Evolutionary conservation across 495 filamentous ascomycete genomes (phyloP).

Genomic region (Neurospora sp.): DNA sequence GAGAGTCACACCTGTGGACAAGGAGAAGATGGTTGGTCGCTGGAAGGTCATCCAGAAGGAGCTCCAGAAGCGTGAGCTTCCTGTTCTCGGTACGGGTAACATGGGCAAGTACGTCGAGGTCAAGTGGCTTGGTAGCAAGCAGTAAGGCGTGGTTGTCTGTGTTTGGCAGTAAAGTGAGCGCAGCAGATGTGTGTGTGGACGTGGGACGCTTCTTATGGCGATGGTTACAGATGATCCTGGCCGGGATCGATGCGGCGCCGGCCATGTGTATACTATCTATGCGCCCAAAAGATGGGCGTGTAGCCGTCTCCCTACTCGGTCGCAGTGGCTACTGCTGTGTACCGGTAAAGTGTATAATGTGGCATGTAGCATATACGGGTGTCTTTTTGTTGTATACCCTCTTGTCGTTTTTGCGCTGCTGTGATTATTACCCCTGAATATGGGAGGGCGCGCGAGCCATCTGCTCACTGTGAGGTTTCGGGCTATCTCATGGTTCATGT

Average conservation of each 20-base stretch:
- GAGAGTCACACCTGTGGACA: constrained; percentile 54
- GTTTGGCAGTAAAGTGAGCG: neutral
- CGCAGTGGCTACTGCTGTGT: neutral
- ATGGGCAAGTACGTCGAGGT: constrained; percentile 17
- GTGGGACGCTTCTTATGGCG: neutral
- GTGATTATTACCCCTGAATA: neutral
- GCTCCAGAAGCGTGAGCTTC: constrained; percentile 52
- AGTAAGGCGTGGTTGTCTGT: constrained; percentile 2
- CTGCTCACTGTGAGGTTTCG: neutral
- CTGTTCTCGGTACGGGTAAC: constrained; percentile 28
- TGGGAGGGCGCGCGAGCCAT: neutral
- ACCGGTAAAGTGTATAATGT: neutral
- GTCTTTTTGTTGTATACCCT: neutral
- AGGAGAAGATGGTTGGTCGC: constrained; percentile 66
- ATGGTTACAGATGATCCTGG: neutral
- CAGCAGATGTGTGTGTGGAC: neutral
- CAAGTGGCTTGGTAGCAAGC: constrained; percentile 17
- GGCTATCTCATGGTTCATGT: neutral
- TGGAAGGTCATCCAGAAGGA: constrained; percentile 76
- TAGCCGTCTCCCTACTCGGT: neutral
- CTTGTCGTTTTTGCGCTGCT: neutral
- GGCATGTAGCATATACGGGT: neutral
- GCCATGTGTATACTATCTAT: neutral
- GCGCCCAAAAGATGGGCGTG: neutral
- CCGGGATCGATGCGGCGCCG: neutral